Evolutionary conservation across 2,329 filamentous ascomycete species (phyloP).

Genomic region (Colletotrichum sp.): DNA sequence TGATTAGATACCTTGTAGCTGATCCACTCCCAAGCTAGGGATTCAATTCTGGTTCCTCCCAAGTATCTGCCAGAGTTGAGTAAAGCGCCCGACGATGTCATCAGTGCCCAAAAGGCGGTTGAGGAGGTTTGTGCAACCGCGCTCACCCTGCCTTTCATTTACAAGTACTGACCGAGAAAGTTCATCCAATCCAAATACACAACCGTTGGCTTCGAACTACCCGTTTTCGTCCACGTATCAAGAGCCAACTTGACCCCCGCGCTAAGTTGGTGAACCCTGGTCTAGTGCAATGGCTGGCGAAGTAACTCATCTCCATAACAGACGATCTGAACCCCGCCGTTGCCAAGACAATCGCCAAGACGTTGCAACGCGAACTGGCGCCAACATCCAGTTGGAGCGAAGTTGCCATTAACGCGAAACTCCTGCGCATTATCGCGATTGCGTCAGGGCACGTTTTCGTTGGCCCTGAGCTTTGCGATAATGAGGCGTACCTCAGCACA

Average conservation of each 20-base stretch:
- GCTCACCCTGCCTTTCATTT: background rate
- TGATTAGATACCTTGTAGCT: background rate
- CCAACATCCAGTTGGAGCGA: background rate
- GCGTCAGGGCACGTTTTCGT: background rate
- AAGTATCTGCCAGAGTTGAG: background rate
- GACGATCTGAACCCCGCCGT: background rate
- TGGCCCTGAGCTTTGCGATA: background rate
- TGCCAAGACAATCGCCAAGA: background rate
- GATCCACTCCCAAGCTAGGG: background rate
- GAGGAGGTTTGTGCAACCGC: background rate
- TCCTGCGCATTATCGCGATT: background rate
- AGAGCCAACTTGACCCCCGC: background rate
- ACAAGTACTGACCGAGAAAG: background rate
- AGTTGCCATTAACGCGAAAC: background rate
- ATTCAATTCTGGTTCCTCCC: background rate
- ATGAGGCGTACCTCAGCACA: background rate
- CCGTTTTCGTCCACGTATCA: background rate
- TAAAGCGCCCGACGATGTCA: background rate
- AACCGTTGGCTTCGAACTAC: background rate
- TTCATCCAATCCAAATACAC: background rate
- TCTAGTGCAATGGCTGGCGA: background rate
- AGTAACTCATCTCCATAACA: background rate
- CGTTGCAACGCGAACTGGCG: background rate
- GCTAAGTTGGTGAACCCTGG: background rate
- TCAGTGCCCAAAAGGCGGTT: background rate